phyloP scores from a whole-genome alignment of 1,284 basidiomycete species.

The Cryptococcus sp. region DNA sequence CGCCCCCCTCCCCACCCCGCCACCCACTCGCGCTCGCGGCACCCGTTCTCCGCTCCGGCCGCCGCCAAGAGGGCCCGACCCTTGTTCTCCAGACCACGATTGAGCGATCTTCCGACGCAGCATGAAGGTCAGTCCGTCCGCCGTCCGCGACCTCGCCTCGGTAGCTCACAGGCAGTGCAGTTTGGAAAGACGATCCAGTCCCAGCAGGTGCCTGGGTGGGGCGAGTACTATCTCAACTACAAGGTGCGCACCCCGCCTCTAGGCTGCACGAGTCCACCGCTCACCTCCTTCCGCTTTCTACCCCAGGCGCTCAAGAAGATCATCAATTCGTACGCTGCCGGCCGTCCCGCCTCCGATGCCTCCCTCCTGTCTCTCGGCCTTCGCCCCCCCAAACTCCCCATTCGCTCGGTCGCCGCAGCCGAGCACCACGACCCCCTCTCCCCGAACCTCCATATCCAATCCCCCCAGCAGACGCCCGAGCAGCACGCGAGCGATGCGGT shows the following conservation, averaged over 20 bases:
- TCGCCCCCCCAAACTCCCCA: conserved; percentile 62
- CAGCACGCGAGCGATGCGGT: neutral
- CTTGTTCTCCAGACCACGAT: too few relatives aligned
- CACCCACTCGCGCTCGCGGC: neutral
- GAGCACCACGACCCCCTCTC: conserved; percentile 4
- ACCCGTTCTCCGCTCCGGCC: neutral
- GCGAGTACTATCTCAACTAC: conserved; percentile 94
- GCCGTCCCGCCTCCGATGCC: conserved; percentile 79
- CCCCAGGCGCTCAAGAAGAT: conserved; percentile 59
- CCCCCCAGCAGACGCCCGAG: neutral
- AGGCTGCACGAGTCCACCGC: neutral
- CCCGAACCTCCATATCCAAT: conserved; percentile 1
- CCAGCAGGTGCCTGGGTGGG: conserved; percentile 97
- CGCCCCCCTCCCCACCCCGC: too few relatives aligned
- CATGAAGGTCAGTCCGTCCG: conserved; percentile 9
- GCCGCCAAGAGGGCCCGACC: neutral
- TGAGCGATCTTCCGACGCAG: neutral
- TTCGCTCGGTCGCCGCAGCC: conserved; percentile 22
- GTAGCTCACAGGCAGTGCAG: conserved; percentile 53
- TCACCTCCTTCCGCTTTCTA: neutral
- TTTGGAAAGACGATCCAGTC: conserved; percentile 98
- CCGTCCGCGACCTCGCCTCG: neutral
- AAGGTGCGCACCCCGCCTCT: conserved; percentile 55
- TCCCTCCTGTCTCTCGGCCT: conserved; percentile 80
- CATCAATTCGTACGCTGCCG: conserved; percentile 93